These are phyloP conservation scores for Arachis monticola DNA, from an alignment of 331 rosid genomes.

Conservation along the genomic window DNA sequence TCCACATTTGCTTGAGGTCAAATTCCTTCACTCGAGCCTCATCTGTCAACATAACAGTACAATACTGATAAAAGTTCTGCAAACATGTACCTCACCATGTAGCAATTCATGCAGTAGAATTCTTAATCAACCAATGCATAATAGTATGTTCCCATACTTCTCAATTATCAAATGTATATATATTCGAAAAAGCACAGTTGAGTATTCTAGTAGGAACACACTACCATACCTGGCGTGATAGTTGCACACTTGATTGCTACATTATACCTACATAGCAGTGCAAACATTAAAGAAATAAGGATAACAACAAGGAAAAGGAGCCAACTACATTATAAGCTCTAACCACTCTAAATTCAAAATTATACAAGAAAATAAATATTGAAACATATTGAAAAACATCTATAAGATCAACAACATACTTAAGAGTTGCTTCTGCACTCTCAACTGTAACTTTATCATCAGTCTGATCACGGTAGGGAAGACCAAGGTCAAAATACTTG, in stretches of 20 bases:
- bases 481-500: conserved; percentile 95
- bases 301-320: conserved; percentile 5
- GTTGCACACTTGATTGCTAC: conserved; percentile 99
- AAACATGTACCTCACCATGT: conserved; percentile 32
- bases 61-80: conserved; percentile 40
- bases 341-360: conserved; percentile 11
- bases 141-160: conserved; percentile 9
- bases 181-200: neutral
- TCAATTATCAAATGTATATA: conserved; percentile 23
- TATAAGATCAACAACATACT: conserved; percentile 54
- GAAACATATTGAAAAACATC: neutral
- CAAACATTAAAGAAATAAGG: conserved; percentile 34
- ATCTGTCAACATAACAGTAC: conserved; percentile 56
- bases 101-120: conserved; percentile 21
- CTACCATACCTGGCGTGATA: conserved; percentile 85
- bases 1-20: conserved; percentile 91
- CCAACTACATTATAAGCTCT: neutral
- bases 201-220: conserved; percentile 8
- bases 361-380: neutral
- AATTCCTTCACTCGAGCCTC: conserved; percentile 93
- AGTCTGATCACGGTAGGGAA: conserved; percentile 90
- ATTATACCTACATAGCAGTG: conserved; percentile 71
- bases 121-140: conserved; percentile 11
- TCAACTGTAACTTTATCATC: conserved; percentile 92
- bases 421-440: conserved; percentile 98